These are phyloP conservation scores for Coprinopsis strossmayeri DNA, from an alignment of 768 basidiomycete species.

Conservation along the genomic window DNA sequence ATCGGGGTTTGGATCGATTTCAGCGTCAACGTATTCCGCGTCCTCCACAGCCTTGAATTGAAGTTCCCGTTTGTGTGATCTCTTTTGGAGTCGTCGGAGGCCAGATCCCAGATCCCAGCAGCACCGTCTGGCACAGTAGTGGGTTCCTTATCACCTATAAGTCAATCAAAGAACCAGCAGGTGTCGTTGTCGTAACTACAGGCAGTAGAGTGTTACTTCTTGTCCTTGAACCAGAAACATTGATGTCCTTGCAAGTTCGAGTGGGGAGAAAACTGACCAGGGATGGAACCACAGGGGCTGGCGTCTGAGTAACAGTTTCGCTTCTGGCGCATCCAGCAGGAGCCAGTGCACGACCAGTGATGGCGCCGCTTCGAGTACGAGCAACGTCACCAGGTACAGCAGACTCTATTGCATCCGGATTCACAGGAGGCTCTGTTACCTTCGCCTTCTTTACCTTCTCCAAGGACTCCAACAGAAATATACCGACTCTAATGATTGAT, in stretches of 20 bases:
- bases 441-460: background rate
- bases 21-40: background rate
- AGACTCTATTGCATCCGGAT: too few relatives aligned
- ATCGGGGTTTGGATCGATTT: constrained; percentile 5
- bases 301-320: too few relatives aligned
- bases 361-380: constrained; percentile 5
- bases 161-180: background rate
- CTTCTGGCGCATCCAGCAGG: too few relatives aligned
- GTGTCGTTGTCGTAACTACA: background rate
- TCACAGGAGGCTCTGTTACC: too few relatives aligned
- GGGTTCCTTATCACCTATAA: background rate
- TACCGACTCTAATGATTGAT: too few relatives aligned
- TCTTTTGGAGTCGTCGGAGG: too few relatives aligned
- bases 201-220: background rate
- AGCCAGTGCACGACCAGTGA: constrained; percentile 3
- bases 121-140: too few relatives aligned
- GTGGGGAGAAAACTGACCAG: background rate
- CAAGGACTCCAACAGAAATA: background rate
- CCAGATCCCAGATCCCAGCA: too few relatives aligned
- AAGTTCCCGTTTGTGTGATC: too few relatives aligned
- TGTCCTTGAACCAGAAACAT: background rate
- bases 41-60: background rate
- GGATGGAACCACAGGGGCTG: background rate
- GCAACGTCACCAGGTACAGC: background rate
- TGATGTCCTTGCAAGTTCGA: constrained; percentile 1